Evolutionary conservation across 31 red algal genomes (phyloP), one percentile per base, ranked within the genome.

Genomic region (Endocladia muricata): DNA sequence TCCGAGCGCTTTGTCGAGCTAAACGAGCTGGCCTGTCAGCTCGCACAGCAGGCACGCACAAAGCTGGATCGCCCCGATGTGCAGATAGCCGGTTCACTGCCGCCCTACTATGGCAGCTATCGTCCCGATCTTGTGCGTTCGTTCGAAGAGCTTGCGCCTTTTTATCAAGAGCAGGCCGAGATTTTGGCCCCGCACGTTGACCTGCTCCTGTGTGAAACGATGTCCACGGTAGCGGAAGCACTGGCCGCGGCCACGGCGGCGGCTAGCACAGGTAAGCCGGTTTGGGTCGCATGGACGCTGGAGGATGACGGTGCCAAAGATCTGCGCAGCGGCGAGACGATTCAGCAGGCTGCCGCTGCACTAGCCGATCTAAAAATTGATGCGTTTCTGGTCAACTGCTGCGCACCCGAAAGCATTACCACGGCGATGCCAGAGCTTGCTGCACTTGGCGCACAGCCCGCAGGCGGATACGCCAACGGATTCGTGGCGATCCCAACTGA

Each of bases 161-260:
- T 64, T 22, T 64, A 64, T 23, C n/a, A 11, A 11, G 60, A 64
- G 26, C 15, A 25, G 15, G 60, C 26, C 11, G 26, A 64, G 25
- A 64, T 15, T 21, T 30, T 25, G 26, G 60, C 60, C 15, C 60
- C 60, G 11, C 26, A 22, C 26, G 60, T 64, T 23, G 60, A 64
- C 60, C 26, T 64, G 11, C 26, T 64, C 26, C 13, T 64, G 11
- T 64, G 60, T 28, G 60, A 64, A 64, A 64, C 60, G 17, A 64
- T 64, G 60, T 64, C 60, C 26, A 25, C 60, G 11, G 25, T 64
- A 22, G 60, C 13, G 13, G n/a, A 64, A 64, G 60, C 60, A 28
- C 13, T 11, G 26, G 60, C 11, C 26, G 60, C 60, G 11, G 26
- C 26, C 11, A 64, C 26, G 60, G 60, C n/a, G 15, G 60, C 60